Conservation (phyloP, 2,329 filamentous ascomycete genomes). For the Aureobasidium sp. region DNA sequence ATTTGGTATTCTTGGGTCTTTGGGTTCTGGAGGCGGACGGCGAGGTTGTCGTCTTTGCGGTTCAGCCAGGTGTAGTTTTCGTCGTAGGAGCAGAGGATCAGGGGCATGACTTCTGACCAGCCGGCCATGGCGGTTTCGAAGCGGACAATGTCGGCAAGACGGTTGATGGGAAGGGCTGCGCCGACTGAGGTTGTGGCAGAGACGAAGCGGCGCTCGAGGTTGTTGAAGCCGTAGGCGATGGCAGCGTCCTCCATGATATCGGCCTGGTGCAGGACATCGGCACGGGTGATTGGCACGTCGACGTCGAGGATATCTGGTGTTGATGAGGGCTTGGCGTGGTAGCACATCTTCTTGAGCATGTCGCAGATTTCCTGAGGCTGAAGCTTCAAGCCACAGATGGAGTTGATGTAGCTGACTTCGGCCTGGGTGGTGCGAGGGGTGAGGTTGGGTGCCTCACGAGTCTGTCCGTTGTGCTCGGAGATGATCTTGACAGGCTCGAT, state of each 20-base stretch:
- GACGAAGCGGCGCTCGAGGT: conserved; percentile 77
- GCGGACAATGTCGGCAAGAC: conserved; percentile 85
- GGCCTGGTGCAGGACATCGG: conserved; percentile 91
- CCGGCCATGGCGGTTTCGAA: conserved; percentile 86
- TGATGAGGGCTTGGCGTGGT: conserved; percentile 67
- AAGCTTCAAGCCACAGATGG: conserved; percentile 76
- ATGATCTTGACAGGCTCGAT: conserved; percentile 90
- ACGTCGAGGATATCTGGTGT: conserved; percentile 63
- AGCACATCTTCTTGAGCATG: conserved; percentile 82
- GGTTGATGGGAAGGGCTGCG: conserved; percentile 84
- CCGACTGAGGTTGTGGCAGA: conserved; percentile 82
- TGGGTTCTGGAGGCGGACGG: conserved; percentile 80
- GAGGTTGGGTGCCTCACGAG: conserved; percentile 73
- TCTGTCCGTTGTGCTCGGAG: conserved; percentile 82
- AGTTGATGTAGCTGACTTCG: conserved; percentile 89
- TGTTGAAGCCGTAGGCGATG: conserved; percentile 97
- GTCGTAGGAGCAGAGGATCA: conserved; percentile 94
- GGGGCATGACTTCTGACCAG: conserved; percentile 91
- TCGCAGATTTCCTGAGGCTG: conserved; percentile 68
- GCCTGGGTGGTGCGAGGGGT: conserved; percentile 70
- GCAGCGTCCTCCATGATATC: conserved; percentile 99
- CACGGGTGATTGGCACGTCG: conserved; percentile 77
- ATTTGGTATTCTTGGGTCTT: conserved; percentile 93
- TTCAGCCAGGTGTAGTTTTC: conserved; percentile 98
- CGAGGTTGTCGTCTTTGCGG: conserved; percentile 75